phyloP scores from a whole-genome alignment of 345 rosid species.

The Lepidium aucheri region DNA sequence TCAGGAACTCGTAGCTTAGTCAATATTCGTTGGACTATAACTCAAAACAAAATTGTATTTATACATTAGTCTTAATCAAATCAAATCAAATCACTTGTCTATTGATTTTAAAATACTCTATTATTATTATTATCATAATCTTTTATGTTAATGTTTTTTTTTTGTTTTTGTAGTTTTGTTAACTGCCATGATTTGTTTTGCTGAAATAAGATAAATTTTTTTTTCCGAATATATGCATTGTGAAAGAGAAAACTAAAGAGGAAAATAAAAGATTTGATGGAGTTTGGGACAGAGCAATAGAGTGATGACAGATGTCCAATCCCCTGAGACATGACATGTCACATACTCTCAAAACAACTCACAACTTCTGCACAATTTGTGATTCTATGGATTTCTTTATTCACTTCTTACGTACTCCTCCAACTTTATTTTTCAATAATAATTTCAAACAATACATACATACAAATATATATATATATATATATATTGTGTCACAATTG shows the following conservation, averaged over 20 bases:
- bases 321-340: constrained; percentile 17
- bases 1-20: background rate
- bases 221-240: background rate
- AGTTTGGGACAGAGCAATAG: constrained; percentile 15
- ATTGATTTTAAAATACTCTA: too few relatives aligned
- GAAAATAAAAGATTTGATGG: background rate
- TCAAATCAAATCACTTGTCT: constrained; percentile 7
- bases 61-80: background rate
- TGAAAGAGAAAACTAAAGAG: background rate
- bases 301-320: constrained; percentile 21
- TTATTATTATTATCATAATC: too few relatives aligned
- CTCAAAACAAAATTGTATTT: background rate
- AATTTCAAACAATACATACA: too few relatives aligned
- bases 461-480: too few relatives aligned
- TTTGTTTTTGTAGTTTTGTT: too few relatives aligned
- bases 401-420: background rate
- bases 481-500: too few relatives aligned
- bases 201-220: background rate
- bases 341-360: background rate
- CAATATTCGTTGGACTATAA: constrained; percentile 12
- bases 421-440: background rate
- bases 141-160: too few relatives aligned
- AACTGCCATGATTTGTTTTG: background rate
- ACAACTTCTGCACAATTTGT: background rate
- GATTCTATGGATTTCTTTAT: background rate